Evolutionary conservation across 768 basidiomycete genomes (phyloP).

Genomic region (Termitomyces sp.): DNA sequence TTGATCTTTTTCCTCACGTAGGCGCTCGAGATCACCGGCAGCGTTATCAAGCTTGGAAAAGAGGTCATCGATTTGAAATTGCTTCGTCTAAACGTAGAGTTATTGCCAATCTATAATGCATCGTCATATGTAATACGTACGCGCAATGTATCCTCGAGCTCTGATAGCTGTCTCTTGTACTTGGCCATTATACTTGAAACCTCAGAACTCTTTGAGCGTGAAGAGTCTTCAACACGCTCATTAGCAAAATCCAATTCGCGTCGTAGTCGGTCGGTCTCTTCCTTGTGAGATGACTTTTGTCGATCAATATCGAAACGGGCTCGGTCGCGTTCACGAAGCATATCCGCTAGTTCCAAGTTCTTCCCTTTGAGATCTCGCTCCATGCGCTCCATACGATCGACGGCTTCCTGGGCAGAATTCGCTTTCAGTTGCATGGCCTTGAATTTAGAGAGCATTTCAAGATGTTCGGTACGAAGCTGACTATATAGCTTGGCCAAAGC

Average conservation of each 20-base stretch:
- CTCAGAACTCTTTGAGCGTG: constrained; percentile 88
- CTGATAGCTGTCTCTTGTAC: constrained; percentile 93
- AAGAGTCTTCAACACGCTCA: constrained; percentile 94
- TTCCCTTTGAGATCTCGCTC: constrained; percentile 98
- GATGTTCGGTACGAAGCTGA: constrained; percentile 93
- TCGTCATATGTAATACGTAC: constrained; percentile 36
- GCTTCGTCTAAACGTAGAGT: constrained; percentile 62
- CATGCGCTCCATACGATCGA: constrained; percentile 99
- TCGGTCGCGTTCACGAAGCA: constrained; percentile 96
- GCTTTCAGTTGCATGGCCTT: constrained; percentile 98
- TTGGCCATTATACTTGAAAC: constrained; percentile 83
- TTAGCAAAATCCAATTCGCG: constrained; percentile 93
- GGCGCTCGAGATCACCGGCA: constrained; percentile 66
- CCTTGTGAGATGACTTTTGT: constrained; percentile 89
- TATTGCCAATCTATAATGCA: background rate
- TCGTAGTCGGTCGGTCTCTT: constrained; percentile 87
- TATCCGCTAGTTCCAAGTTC: constrained; percentile 96
- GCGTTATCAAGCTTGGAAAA: constrained; percentile 74
- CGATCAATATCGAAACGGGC: constrained; percentile 95
- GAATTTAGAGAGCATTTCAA: constrained; percentile 95
- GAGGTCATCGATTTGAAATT: constrained; percentile 94
- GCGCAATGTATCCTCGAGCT: constrained; percentile 92
- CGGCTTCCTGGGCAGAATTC: constrained; percentile 95
- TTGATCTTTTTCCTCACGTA: constrained; percentile 94
- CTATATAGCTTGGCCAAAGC: constrained; percentile 98